Evolutionary conservation across 2,329 filamentous ascomycete species (phyloP).

Genomic region (Trichoderma sp.): DNA sequence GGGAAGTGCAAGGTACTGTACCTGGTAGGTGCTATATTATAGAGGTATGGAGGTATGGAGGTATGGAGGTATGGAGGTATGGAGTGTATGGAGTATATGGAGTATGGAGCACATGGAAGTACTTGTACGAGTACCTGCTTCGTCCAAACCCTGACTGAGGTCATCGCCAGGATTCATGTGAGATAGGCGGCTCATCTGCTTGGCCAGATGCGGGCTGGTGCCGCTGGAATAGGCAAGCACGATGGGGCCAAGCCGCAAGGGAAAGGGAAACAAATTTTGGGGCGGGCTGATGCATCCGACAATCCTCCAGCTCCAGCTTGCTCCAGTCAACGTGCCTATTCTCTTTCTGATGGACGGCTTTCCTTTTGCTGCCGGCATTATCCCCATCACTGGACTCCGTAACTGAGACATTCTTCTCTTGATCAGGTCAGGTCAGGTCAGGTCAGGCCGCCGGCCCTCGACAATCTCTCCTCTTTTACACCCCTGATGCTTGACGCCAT

Average conservation of each 20-base stretch:
- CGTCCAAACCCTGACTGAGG: neutral
- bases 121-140: neutral
- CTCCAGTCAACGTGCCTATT: too few relatives aligned
- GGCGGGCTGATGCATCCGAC: neutral
- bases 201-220: slow-evolving; percentile 8
- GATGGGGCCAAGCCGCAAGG: neutral
- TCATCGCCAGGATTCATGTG: slow-evolving; percentile 3
- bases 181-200: slow-evolving; percentile 16
- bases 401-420: too few relatives aligned
- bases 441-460: neutral
- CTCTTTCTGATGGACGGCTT: too few relatives aligned
- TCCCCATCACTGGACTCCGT: too few relatives aligned
- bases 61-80: too few relatives aligned
- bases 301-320: neutral
- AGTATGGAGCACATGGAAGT: neutral
- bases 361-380: too few relatives aligned
- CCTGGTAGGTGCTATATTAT: too few relatives aligned
- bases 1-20: neutral
- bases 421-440: too few relatives aligned
- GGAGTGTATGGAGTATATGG: too few relatives aligned
- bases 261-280: neutral
- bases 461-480: neutral
- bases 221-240: neutral
- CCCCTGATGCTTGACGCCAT: neutral
- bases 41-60: too few relatives aligned